Conservation (phyloP, 202 grass and related monocot genomes). For the Thinopyrum obtusiflorum region DNA sequence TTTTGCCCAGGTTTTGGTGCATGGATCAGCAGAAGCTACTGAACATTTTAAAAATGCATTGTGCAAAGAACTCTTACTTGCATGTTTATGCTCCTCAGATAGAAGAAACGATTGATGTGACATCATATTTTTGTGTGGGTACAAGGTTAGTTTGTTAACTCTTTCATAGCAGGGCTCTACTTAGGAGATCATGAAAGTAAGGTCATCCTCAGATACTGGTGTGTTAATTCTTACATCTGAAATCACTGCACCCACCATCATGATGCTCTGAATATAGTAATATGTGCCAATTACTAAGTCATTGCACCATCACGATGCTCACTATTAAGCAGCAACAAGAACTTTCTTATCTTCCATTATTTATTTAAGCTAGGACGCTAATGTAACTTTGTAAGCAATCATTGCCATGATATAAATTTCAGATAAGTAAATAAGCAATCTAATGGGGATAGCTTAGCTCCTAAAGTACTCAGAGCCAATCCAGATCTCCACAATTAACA, state of each 20-base stretch:
- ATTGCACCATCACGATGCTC: not conserved
- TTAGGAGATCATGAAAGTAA: not conserved
- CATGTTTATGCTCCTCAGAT: conserved; percentile 96
- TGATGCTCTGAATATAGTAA: not conserved
- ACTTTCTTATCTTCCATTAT: not conserved
- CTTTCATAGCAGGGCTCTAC: not conserved
- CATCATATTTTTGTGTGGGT: conserved; percentile 95
- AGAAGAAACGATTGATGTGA: conserved; percentile 95
- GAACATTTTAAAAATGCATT: conserved; percentile 97
- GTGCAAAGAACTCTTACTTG: conserved; percentile 64
- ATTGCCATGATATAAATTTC: not conserved
- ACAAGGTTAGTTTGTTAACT: conserved; percentile 59
- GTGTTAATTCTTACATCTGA: conserved; percentile 7
- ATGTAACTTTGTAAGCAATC: no score
- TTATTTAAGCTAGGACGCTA: not conserved
- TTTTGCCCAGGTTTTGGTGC: conserved; percentile 70
- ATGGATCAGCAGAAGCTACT: conserved; percentile 93
- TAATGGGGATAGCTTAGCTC: conserved; percentile 1
- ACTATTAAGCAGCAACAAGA: not conserved
- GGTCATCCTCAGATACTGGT: not conserved
- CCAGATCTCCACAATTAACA: not conserved
- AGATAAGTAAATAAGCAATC: not conserved
- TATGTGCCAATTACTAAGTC: not conserved
- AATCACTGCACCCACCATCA: not conserved
- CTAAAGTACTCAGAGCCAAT: not conserved